phyloP scores from a whole-genome alignment of 129 eudicot species.

The Escallonia rubra region DNA sequence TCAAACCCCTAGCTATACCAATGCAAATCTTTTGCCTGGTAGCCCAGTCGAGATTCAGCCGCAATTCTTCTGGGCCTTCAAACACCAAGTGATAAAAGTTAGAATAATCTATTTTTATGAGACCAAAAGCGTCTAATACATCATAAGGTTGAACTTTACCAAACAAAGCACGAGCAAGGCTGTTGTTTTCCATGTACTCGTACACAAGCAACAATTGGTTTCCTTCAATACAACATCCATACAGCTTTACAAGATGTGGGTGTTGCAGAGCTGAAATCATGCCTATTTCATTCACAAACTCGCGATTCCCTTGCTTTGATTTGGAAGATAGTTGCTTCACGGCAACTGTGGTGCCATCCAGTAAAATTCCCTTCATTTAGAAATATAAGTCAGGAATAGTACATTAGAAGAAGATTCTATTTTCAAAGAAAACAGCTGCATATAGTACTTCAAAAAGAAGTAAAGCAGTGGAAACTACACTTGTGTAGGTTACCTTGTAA shows the following conservation, averaged over 20 bases:
- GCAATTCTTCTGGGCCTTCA: conserved; percentile 36
- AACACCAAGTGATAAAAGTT: neutral
- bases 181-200: conserved; percentile 56
- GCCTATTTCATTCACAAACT: conserved; percentile 60
- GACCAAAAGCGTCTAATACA: neutral
- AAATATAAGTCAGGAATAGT: neutral
- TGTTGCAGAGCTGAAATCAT: conserved; percentile 54
- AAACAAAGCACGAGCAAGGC: conserved; percentile 54
- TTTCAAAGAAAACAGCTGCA: too few relatives aligned
- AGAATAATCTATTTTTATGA: too few relatives aligned
- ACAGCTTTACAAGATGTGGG: conserved; percentile 51
- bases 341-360: conserved; percentile 43
- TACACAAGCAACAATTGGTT: conserved; percentile 44
- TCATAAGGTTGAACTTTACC: conserved; percentile 21
- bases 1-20: conserved; percentile 56
- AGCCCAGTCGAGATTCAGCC: conserved; percentile 40
- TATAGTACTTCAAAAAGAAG: neutral
- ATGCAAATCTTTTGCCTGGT: conserved; percentile 41
- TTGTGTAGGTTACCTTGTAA: conserved; percentile 35
- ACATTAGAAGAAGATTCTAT: neutral
- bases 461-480: neutral
- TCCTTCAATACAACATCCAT: conserved; percentile 54
- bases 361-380: conserved; percentile 34
- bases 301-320: conserved; percentile 60
- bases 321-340: conserved; percentile 62